A percentile compares a stretch with the other conserved stretches of the same genome.
These are phyloP conservation scores for Heracleum sosnowskyi DNA, from an alignment of 129 eudicot genomes.

Conservation along the genomic window DNA sequence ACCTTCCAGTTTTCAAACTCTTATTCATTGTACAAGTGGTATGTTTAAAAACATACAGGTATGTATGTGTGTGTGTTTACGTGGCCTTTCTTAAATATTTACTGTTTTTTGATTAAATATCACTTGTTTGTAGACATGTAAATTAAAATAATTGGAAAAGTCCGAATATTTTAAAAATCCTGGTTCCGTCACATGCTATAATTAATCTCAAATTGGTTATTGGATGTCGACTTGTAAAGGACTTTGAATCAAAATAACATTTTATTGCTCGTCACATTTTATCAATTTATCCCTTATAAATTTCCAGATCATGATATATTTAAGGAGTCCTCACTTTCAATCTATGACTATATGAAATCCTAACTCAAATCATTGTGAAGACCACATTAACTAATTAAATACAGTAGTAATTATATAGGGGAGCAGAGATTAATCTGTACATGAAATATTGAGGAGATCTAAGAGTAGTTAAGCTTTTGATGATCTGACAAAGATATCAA, in stretches of 20 bases:
- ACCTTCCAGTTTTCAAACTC: conserved; percentile 1
- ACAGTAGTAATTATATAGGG: neutral
- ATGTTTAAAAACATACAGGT: neutral
- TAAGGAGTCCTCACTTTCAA: neutral
- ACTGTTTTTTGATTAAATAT: no score
- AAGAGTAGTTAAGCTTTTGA: conserved; percentile 31
- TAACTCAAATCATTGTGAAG: neutral
- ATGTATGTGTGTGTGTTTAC: neutral
- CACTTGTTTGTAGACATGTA: no score
- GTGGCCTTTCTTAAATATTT: neutral
- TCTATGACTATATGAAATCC: neutral
- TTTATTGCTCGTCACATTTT: no score
- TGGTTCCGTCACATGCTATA: no score
- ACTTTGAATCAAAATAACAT: no score
- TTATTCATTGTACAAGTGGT: neutral
- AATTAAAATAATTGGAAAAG: no score
- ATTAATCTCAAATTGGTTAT: no score
- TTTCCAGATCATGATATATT: neutral
- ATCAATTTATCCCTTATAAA: neutral
- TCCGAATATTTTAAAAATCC: no score
- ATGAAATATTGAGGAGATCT: conserved; percentile 26
- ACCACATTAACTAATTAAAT: neutral
- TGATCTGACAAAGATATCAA: conserved; percentile 33
- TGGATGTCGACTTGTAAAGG: no score
- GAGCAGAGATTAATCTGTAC: neutral